phyloP scores from a whole-genome alignment of 805 yeast genomes.

The Yarrowia deformans region DNA sequence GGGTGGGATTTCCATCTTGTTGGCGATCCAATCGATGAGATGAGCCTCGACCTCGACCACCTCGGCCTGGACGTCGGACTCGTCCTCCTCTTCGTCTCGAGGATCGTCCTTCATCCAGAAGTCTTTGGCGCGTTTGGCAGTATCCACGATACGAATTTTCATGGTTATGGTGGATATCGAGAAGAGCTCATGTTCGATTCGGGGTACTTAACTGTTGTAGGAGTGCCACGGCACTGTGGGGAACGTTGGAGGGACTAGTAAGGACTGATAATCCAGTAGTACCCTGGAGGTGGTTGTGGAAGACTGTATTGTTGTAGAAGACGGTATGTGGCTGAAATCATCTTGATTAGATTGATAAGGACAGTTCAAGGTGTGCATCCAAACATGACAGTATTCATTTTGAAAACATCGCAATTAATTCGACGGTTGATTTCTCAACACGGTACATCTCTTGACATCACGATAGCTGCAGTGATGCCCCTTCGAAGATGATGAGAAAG shows the following conservation, averaged over 20 bases:
- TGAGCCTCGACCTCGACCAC: neutral
- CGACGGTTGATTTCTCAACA: too few species aligned
- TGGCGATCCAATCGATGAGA: neutral
- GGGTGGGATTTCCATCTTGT: conserved; percentile 3
- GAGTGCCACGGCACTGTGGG: neutral
- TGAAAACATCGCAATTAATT: too few species aligned
- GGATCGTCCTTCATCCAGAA: conserved; percentile 1
- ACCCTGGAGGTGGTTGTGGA: too few species aligned
- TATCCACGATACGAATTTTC: neutral
- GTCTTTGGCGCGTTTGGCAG: neutral
- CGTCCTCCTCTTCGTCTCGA: neutral
- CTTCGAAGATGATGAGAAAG: too few species aligned
- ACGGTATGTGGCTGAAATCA: too few species aligned
- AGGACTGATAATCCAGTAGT: too few species aligned
- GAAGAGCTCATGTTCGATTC: neutral
- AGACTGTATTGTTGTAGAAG: too few species aligned
- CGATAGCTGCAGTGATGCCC: too few species aligned
- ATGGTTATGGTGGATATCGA: neutral
- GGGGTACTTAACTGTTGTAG: neutral
- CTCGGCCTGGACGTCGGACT: neutral
- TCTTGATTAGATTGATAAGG: too few species aligned
- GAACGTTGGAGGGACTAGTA: neutral
- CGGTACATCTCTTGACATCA: too few species aligned
- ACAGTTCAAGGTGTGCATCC: too few species aligned
- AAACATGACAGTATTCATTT: too few species aligned